phyloP scores from a whole-genome alignment of 257 asterid species.

The Penstemon newberryi region DNA sequence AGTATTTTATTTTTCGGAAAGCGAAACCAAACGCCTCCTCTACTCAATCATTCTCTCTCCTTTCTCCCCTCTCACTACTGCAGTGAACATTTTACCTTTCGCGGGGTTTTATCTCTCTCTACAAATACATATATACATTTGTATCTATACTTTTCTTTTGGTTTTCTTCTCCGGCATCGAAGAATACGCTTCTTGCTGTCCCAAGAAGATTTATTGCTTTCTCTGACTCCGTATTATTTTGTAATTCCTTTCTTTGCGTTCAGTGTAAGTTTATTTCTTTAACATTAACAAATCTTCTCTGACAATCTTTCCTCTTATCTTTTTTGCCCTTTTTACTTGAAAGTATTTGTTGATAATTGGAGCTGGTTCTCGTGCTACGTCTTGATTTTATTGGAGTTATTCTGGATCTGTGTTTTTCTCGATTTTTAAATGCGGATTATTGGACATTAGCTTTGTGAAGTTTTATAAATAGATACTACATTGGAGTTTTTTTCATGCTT shows the following conservation, averaged over 20 bases:
- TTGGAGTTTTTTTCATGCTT: conserved; percentile 20
- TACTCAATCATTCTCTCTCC: not conserved
- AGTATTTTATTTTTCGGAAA: not conserved
- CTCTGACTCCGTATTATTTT: conserved; percentile 25
- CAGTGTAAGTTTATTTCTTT: conserved; percentile 51
- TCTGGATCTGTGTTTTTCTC: conserved; percentile 38
- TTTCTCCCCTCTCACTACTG: no score
- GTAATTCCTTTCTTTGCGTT: conserved; percentile 66
- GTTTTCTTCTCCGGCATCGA: conserved; percentile 44
- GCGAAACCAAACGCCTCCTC: conserved; percentile 29
- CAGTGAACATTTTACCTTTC: conserved; percentile 35
- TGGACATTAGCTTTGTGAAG: not conserved
- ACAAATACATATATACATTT: conserved; percentile 19
- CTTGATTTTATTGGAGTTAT: conserved; percentile 11
- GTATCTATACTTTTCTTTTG: conserved; percentile 22
- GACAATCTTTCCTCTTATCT: conserved; percentile 2
- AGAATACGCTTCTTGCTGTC: conserved; percentile 37
- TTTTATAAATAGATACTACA: conserved; percentile 9
- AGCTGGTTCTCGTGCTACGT: conserved; percentile 17
- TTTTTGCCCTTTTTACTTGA: not conserved
- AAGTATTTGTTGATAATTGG: not conserved
- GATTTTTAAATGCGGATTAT: conserved; percentile 8
- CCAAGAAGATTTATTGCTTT: conserved; percentile 53
- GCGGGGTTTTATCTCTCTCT: conserved; percentile 54
- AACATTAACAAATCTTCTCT: not conserved